Evolutionary conservation across 208 protist genomes (phyloP), one percentile per base, ranked within the genome.

Genomic region (Sergeia podlipaevii): DNA sequence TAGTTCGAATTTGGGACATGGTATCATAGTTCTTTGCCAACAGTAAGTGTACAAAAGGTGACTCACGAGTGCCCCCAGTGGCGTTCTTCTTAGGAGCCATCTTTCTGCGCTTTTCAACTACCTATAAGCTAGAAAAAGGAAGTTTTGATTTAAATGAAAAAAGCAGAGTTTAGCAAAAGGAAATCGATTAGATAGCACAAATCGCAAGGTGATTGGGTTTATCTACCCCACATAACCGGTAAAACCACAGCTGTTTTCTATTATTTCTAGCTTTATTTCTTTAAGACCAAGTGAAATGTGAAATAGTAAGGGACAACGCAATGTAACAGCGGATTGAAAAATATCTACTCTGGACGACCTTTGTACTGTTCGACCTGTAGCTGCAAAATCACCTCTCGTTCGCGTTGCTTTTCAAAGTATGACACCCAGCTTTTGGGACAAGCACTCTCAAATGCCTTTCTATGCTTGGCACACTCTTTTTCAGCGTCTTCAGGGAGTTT

Each of bases 331-430:
- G 15, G 34, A 15, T 10, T 15, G 10, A 38, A 17, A n/a, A n/a
- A n/a, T n/a, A n/a, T n/a, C 53, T 65, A 46, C 15, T 48, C 39
- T 48, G 53, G 65, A 5, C 57, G 53, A 2, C 61, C 68, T 23
- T 73, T 85, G 50, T 71, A 74, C 52, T 81, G 80, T 17, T 88
- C 78, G 27, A 89, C 65, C 49, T 92, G 80, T 24, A 89, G 41
- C 62, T 85, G 76, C 49, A 92, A 64, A 65, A 92, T 87, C 34
- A 87, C 64, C 51, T 92, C 80, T 17, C 85, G 74, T 56, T 92
- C 80, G 10, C 80, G 65, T 45, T 92, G 85, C 54, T 92, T 89
- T 38, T 86, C 78, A 69, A 92, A 92, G 60, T 89, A 89, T 1
- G 64, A 74, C 34, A 85, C 57, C 80, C 85, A 92, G 54, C 80